Base-by-base conservation (phyloP, 441 rosid species). In the Brassica hybrid region DNA sequence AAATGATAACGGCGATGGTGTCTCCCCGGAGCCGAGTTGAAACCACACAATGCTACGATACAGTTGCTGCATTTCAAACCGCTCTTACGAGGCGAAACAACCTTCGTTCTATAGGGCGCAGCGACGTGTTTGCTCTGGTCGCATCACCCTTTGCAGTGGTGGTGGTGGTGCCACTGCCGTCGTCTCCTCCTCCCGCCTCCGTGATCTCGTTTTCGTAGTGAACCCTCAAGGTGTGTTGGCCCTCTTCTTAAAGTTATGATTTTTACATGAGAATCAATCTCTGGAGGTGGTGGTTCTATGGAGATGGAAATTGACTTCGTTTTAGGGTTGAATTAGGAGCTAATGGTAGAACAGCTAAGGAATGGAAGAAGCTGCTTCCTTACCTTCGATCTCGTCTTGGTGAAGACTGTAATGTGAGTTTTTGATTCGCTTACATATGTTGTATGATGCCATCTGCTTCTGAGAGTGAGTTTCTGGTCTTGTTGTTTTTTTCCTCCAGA, bases 291-390 rank as follows among this genome's bases (percentile, higher is more conserved):
- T n/a, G n/a, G n/a, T n/a, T n/a, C n/a, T n/a, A n/a, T n/a, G n/a
- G n/a, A n/a, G n/a, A n/a, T n/a, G n/a, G n/a, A n/a, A n/a, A n/a
- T n/a, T n/a, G n/a, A n/a, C n/a, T n/a, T n/a, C n/a, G n/a, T n/a
- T n/a, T n/a, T n/a, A n/a, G n/a, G 21, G 41, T 48, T 16, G 72
- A 27, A 80, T 60, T 83, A 96, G 98, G 99, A 64, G 98, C 98
- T 80, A 91, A 90, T 82, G 98, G 98, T 65, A 92, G 76, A 86
- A 94, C 99, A 19, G 96, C 94, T 65, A 85, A 84, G 83, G 91
- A 90, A 74, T 96, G 99, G 99, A 92, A 88, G 81, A 91, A 91
- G 79, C 77, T 96, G 80, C 90, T 94, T 75, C 99, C 98, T 1
- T 85, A 83, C 81, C 92, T 96, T 62, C 84, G 84, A 82, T 85